These are phyloP conservation scores for Meyerozyma guilliermondii DNA, from an alignment of 1,139 yeast species.

Conservation along the genomic window DNA sequence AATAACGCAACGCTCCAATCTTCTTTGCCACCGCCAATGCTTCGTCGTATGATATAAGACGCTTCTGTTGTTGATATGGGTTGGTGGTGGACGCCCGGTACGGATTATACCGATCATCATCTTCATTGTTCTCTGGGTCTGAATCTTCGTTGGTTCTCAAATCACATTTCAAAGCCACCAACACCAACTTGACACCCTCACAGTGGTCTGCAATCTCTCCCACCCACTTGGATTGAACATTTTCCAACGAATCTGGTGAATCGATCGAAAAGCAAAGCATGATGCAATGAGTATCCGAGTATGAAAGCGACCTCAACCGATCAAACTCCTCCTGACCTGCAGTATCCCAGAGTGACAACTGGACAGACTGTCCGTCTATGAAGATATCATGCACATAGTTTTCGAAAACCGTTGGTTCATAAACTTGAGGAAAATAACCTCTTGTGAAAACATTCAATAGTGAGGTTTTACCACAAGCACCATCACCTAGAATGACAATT, in stretches of 20 bases:
- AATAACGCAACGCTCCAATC: slow-evolving; percentile 78
- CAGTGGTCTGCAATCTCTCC: slow-evolving; percentile 96
- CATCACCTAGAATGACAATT: slow-evolving; percentile 94
- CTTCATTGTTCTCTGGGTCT: slow-evolving; percentile 30
- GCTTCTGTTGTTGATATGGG: slow-evolving; percentile 39
- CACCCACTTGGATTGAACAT: slow-evolving; percentile 90
- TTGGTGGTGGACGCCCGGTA: slow-evolving; percentile 20
- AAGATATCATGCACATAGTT: slow-evolving; percentile 96
- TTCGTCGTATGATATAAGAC: slow-evolving; percentile 72
- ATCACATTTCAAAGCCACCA: slow-evolving; percentile 94
- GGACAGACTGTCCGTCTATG: slow-evolving; percentile 91
- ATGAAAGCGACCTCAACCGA: slow-evolving; percentile 80
- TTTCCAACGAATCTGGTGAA: slow-evolving; percentile 89
- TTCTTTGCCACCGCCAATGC: slow-evolving; percentile 82
- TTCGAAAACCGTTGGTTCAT: slow-evolving; percentile 97
- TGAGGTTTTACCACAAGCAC: slow-evolving; percentile 95
- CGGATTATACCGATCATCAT: slow-evolving; percentile 35
- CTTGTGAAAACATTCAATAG: slow-evolving; percentile 90
- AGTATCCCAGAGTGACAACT: slow-evolving; percentile 94
- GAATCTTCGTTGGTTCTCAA: slow-evolving; percentile 52
- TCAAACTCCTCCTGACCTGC: slow-evolving; percentile 99
- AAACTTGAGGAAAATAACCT: slow-evolving; percentile 97
- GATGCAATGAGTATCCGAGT: slow-evolving; percentile 93
- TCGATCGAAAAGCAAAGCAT: slow-evolving; percentile 96
- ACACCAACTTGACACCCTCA: slow-evolving; percentile 89